Percentiles rank a stretch among this genome's conserved stretches.
These are phyloP conservation scores for Ascochyta rabiei DNA, from an alignment of 2,329 filamentous ascomycete species.

Conservation along the genomic window DNA sequence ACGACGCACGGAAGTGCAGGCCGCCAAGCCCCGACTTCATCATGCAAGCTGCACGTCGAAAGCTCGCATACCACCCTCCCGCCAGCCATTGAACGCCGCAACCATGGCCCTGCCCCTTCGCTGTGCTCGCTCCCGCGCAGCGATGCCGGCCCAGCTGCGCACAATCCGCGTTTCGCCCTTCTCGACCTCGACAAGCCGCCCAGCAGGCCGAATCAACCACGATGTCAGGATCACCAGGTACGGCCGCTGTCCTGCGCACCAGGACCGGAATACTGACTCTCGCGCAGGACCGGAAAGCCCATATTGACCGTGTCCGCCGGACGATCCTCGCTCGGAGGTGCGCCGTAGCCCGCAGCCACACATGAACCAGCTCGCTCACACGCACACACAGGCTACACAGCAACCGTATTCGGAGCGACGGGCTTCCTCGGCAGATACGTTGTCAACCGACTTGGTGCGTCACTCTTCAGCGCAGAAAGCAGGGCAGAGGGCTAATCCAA, in stretches of 20 bases:
- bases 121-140: conserved; percentile 48
- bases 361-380: conserved; percentile 38
- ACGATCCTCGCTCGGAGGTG: conserved; percentile 88
- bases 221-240: conserved; percentile 83
- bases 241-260: background rate
- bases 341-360: conserved; percentile 13
- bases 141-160: conserved; percentile 41
- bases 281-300: conserved; percentile 81
- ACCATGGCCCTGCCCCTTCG: conserved; percentile 49
- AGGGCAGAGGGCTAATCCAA: conserved; percentile 22
- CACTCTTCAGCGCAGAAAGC: background rate
- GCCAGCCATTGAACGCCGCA: conserved; percentile 48
- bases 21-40: conserved; percentile 32
- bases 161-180: conserved; percentile 35
- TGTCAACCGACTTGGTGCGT: conserved; percentile 85
- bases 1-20: conserved; percentile 22
- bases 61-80: conserved; percentile 36
- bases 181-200: conserved; percentile 36
- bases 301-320: conserved; percentile 88
- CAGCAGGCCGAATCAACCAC: conserved; percentile 56
- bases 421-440: conserved; percentile 96
- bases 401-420: conserved; percentile 96
- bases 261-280: conserved; percentile 15
- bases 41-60: conserved; percentile 27
- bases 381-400: conserved; percentile 75